Conservation (phyloP, 2,329 filamentous ascomycete genomes). For the Chalaropsis thielavioides region DNA sequence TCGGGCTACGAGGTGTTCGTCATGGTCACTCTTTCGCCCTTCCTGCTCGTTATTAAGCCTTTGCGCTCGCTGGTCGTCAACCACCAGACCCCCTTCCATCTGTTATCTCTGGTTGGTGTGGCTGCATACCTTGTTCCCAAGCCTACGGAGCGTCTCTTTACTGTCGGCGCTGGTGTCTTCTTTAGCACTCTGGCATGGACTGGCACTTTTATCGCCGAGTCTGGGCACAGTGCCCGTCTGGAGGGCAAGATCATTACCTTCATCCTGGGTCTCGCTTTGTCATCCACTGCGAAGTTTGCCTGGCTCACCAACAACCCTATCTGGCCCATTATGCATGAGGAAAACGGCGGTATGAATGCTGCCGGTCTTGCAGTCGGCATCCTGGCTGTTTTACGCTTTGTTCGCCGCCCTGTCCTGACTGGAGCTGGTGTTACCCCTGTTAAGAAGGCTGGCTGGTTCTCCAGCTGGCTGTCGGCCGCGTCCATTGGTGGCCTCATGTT, state of each 20-base stretch:
- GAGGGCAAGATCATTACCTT: conserved; percentile 73
- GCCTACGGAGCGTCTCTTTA: conserved; percentile 63
- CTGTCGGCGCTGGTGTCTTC: conserved; percentile 64
- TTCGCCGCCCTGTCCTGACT: conserved; percentile 44
- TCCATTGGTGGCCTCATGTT: conserved; percentile 79
- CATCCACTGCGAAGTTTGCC: conserved; percentile 80
- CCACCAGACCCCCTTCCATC: conserved; percentile 56
- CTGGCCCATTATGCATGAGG: conserved; percentile 84
- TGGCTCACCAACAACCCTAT: conserved; percentile 92
- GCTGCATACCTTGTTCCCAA: conserved; percentile 61
- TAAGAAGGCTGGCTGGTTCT: conserved; percentile 40
- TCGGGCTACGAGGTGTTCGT: conserved; percentile 89
- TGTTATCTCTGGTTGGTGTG: conserved; percentile 65
- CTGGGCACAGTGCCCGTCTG: conserved; percentile 56
- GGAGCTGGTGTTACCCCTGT: conserved; percentile 25
- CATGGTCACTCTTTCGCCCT: conserved; percentile 68
- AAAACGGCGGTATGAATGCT: conserved; percentile 87
- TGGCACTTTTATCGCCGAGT: conserved; percentile 66
- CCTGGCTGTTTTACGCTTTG: conserved; percentile 61
- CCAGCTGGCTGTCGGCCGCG: conserved; percentile 47
- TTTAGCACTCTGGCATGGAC: conserved; percentile 75
- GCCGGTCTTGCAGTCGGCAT: conserved; percentile 63
- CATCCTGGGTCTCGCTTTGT: conserved; percentile 67
- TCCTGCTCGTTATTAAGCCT: conserved; percentile 57
- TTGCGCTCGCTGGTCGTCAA: conserved; percentile 53